Percentiles rank a stretch among this genome's conserved stretches.
Conservation (phyloP, 768 basidiomycete species). For the Leccinum ochraceum region DNA sequence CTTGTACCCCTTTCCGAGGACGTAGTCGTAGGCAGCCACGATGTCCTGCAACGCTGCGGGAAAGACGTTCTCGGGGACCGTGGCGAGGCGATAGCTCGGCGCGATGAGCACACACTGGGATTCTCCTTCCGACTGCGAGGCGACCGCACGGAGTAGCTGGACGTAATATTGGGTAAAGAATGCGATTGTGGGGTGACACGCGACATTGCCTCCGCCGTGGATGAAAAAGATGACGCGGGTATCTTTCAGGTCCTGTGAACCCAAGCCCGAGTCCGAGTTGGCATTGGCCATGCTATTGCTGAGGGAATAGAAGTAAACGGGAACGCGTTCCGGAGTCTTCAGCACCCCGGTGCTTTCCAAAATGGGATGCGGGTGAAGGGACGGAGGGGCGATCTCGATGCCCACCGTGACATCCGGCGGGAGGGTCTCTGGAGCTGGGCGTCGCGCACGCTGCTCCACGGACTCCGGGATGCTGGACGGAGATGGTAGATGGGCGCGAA, state of each 20-base stretch:
- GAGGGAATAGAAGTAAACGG: slow-evolving; percentile 23
- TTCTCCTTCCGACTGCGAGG: background rate
- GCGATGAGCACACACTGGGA: slow-evolving; percentile 18
- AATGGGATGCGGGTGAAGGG: slow-evolving; percentile 2
- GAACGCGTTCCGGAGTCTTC: slow-evolving; percentile 20
- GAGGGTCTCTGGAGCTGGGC: background rate
- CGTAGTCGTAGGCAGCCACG: slow-evolving; percentile 27
- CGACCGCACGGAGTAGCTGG: slow-evolving; percentile 12
- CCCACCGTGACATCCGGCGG: slow-evolving; percentile 8
- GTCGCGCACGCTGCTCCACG: slow-evolving; percentile 15
- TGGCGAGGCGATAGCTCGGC: slow-evolving; percentile 29
- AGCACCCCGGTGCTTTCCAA: background rate
- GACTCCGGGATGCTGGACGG: background rate
- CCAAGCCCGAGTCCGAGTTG: background rate
- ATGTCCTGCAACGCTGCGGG: slow-evolving; percentile 27
- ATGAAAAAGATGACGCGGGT: slow-evolving; percentile 24
- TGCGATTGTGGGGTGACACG: slow-evolving; percentile 16
- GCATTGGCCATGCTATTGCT: background rate
- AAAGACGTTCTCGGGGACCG: slow-evolving; percentile 22
- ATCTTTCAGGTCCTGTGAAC: background rate
- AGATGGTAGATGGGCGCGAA: background rate
- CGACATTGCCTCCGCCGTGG: slow-evolving; percentile 24
- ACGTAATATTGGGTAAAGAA: slow-evolving; percentile 8
- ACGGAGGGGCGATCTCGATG: slow-evolving; percentile 22
- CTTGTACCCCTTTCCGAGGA: slow-evolving; percentile 26